phyloP scores from a whole-genome alignment of 2,329 filamentous ascomycete species.

The Diplodia seriata region DNA sequence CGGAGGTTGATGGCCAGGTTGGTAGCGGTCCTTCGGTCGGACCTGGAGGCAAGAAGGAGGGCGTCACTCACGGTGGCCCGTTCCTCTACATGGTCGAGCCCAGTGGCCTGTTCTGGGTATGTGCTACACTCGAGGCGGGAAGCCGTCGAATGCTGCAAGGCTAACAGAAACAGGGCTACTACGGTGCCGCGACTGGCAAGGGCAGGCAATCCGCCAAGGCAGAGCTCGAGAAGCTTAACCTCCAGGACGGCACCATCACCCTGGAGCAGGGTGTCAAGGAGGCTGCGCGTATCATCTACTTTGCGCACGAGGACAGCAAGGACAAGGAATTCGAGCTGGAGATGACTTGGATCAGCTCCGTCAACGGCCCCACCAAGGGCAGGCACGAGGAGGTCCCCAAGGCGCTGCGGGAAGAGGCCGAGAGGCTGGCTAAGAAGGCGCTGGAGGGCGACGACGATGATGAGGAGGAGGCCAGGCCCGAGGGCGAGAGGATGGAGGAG shows the following conservation, averaged over 20 bases:
- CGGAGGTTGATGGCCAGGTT: constrained; percentile 88
- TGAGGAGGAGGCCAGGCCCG: constrained; percentile 73
- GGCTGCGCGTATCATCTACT: constrained; percentile 94
- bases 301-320: constrained; percentile 98
- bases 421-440: constrained; percentile 88
- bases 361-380: constrained; percentile 88
- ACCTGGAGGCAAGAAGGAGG: constrained; percentile 79
- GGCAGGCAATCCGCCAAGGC: constrained; percentile 96
- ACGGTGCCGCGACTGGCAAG: constrained; percentile 96
- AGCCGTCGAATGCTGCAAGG: constrained; percentile 1
- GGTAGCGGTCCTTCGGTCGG: constrained; percentile 79
- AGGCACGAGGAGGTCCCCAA: constrained; percentile 92
- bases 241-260: constrained; percentile 76
- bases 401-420: constrained; percentile 87
- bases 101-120: constrained; percentile 90
- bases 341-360: constrained; percentile 95
- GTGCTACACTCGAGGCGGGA: constrained; percentile 34
- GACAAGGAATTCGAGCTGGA: constrained; percentile 99
- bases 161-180: constrained; percentile 72
- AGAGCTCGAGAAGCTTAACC: constrained; percentile 96
- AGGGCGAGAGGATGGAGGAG: constrained; percentile 86
- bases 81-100: constrained; percentile 99
- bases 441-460: constrained; percentile 85
- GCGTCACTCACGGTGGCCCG: constrained; percentile 83
- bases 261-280: constrained; percentile 92